phyloP scores from a whole-genome alignment of 345 rosid genomes.

The Nephelium lappaceum region DNA sequence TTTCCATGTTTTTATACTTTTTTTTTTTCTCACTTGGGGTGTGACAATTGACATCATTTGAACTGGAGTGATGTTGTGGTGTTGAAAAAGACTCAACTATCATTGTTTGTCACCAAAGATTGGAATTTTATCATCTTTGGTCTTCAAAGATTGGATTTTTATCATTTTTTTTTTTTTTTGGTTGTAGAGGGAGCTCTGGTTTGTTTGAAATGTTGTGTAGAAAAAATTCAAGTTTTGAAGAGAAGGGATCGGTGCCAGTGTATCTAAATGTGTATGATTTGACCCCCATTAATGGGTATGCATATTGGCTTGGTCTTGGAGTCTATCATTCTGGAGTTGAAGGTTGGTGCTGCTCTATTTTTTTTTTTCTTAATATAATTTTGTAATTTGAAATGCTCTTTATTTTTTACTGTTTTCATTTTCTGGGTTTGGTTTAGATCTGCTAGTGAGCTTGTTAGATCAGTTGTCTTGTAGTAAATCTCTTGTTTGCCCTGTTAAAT shows the following conservation, averaged over 20 bases:
- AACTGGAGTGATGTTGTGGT: background rate
- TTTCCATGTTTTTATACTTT: background rate
- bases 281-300: slow-evolving; percentile 91
- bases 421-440: slow-evolving; percentile 19
- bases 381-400: background rate
- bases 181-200: background rate
- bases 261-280: slow-evolving; percentile 95
- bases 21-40: background rate
- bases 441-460: slow-evolving; percentile 2
- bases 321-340: slow-evolving; percentile 97
- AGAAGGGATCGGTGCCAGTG: slow-evolving; percentile 84
- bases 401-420: background rate
- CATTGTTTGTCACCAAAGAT: slow-evolving; percentile 6
- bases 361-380: background rate
- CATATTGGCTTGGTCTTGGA: slow-evolving; percentile 97
- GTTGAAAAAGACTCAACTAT: slow-evolving; percentile 19
- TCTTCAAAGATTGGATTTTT: background rate
- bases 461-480: background rate
- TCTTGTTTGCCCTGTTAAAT: background rate
- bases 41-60: background rate
- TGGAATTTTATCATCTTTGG: background rate
- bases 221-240: slow-evolving; percentile 48
- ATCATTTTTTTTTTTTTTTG: background rate
- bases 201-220: slow-evolving; percentile 66
- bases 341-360: slow-evolving; percentile 49